A percentile compares a stretch with the other conserved stretches of the same genome.
Evolutionary conservation across 179 eudicot species (phyloP).

Genomic region (Vitellaria paradoxa): DNA sequence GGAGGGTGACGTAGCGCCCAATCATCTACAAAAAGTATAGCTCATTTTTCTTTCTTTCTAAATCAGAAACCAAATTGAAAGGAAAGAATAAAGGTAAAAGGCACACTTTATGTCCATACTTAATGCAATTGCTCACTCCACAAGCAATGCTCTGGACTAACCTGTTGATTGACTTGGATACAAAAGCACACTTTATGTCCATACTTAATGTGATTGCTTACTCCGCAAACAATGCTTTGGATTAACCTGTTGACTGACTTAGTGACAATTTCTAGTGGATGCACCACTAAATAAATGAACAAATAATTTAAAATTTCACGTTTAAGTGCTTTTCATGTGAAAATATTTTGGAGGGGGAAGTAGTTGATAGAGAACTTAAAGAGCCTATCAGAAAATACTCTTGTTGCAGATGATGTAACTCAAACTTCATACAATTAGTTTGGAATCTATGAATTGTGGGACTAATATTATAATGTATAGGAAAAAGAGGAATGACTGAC

Average conservation of each 20-base stretch:
- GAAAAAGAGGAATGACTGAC: background rate
- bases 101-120: too few species aligned
- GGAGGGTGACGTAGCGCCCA: too few species aligned
- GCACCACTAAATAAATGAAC: background rate
- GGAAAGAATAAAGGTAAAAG: too few species aligned
- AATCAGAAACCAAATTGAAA: too few species aligned
- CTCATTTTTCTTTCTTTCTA: too few species aligned
- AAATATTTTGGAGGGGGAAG: background rate
- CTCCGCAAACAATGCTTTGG: background rate
- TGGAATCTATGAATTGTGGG: background rate
- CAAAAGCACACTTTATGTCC: too few species aligned
- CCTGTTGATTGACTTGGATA: too few species aligned
- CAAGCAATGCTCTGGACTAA: too few species aligned
- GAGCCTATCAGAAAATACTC: background rate
- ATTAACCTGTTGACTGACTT: background rate
- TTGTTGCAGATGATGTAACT: background rate
- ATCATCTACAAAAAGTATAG: too few species aligned
- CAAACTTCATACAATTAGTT: background rate
- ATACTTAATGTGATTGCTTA: too few species aligned
- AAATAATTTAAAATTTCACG: background rate
- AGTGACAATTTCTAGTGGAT: background rate
- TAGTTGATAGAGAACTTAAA: background rate
- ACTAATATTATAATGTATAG: background rate
- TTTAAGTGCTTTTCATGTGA: background rate
- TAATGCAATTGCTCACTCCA: too few species aligned